phyloP scores from a whole-genome alignment of 164 flowering plant species.

The Magnolia kwangsiensis region DNA sequence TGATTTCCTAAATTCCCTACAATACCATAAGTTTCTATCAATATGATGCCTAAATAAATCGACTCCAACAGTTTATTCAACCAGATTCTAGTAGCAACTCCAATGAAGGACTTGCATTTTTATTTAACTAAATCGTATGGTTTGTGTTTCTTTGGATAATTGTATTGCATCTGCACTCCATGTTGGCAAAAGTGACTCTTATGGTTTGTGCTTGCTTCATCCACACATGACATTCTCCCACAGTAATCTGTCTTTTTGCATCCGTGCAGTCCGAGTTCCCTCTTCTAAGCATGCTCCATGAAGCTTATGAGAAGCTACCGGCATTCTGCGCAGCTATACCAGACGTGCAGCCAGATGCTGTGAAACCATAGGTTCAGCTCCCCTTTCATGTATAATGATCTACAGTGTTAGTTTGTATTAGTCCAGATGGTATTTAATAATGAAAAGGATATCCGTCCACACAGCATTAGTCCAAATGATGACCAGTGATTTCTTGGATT shows the following conservation, averaged over 20 bases:
- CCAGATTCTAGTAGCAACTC: background rate
- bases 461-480: background rate
- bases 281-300: conserved; percentile 41
- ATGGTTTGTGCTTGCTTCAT: background rate
- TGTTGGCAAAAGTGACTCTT: background rate
- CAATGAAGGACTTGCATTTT: background rate
- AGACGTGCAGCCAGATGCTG: conserved; percentile 56
- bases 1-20: background rate
- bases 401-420: background rate
- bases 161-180: background rate
- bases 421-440: background rate
- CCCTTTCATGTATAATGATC: background rate
- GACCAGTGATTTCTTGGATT: background rate
- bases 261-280: conserved; percentile 55
- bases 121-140: background rate
- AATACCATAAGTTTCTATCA: background rate
- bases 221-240: background rate
- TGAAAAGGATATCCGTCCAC: background rate
- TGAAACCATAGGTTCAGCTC: conserved; percentile 10
- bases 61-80: background rate
- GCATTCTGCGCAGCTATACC: conserved; percentile 60
- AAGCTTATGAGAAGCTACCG: conserved; percentile 46
- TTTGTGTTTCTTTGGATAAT: background rate
- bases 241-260: background rate
- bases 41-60: background rate